Evolutionary conservation across 1,139 yeast species (phyloP).

Genomic region (Lodderomyces margitis): DNA sequence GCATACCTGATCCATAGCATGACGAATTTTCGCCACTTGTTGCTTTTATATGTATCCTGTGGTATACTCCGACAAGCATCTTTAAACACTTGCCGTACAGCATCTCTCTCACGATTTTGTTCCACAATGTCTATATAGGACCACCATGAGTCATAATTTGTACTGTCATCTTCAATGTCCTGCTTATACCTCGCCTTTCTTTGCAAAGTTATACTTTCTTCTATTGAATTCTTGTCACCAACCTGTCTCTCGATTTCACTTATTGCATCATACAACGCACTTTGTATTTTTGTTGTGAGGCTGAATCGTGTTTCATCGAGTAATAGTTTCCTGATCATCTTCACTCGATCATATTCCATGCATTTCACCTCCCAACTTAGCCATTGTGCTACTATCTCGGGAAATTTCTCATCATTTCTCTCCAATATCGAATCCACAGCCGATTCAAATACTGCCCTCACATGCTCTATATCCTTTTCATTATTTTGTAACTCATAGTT

Average conservation of each 20-base stretch:
- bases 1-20: slow-evolving; percentile 71
- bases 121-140: slow-evolving; percentile 52
- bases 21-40: slow-evolving; percentile 67
- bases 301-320: slow-evolving; percentile 26
- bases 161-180: slow-evolving; percentile 44
- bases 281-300: slow-evolving; percentile 43
- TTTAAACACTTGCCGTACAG: slow-evolving; percentile 26
- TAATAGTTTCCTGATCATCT: slow-evolving; percentile 59
- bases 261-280: slow-evolving; percentile 43
- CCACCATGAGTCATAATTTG: slow-evolving; percentile 85
- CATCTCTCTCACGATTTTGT: slow-evolving; percentile 16
- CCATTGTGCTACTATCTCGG: slow-evolving; percentile 43
- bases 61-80: slow-evolving; percentile 48
- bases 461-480: slow-evolving; percentile 17
- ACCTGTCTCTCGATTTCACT: slow-evolving; percentile 64
- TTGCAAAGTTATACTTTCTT: slow-evolving; percentile 49
- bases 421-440: slow-evolving; percentile 56
- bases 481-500: slow-evolving; percentile 28
- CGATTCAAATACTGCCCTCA: slow-evolving; percentile 64
- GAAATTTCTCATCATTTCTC: slow-evolving; percentile 10
- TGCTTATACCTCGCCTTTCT: slow-evolving; percentile 39
- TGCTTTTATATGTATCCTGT: slow-evolving; percentile 29
- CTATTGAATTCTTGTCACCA: slow-evolving; percentile 57
- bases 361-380: slow-evolving; percentile 70
- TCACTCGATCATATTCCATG: slow-evolving; percentile 63